A percentile compares a stretch with the other conserved stretches of the same genome.
Evolutionary conservation across 1,139 yeast species (phyloP).

Genomic region (Yamadazyma mexicana): DNA sequence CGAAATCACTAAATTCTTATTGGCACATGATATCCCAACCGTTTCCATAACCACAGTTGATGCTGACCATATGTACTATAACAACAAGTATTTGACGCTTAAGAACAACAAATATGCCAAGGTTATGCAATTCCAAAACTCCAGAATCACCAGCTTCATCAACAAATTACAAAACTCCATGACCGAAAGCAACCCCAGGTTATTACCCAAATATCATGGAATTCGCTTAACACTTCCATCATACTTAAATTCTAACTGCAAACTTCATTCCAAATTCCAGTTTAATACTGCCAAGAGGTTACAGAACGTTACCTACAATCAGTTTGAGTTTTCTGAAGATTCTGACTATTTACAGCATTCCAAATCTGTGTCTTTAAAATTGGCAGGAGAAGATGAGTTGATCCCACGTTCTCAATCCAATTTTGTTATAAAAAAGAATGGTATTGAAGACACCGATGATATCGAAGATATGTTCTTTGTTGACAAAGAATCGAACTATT

Average conservation of each 20-base stretch:
- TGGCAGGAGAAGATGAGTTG: background rate
- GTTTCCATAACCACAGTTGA: constrained; percentile 31
- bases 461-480: constrained; percentile 12
- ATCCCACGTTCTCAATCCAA: background rate
- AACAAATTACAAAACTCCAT: constrained; percentile 12
- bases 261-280: constrained; percentile 5
- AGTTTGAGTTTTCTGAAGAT: constrained; percentile 10
- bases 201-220: constrained; percentile 35
- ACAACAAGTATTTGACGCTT: constrained; percentile 28
- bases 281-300: constrained; percentile 7
- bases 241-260: constrained; percentile 22
- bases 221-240: constrained; percentile 27
- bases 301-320: constrained; percentile 9
- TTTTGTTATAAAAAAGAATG: background rate
- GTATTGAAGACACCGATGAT: constrained; percentile 12
- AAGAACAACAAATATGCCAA: constrained; percentile 26
- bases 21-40: constrained; percentile 27
- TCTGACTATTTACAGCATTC: constrained; percentile 4
- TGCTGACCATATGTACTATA: constrained; percentile 31
- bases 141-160: constrained; percentile 21
- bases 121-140: constrained; percentile 28
- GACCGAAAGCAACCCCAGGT: constrained; percentile 8
- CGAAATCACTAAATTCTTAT: constrained; percentile 21
- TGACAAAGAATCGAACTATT: constrained; percentile 22
- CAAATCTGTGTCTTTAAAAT: constrained; percentile 2